phyloP scores from a whole-genome alignment of 1,284 basidiomycete species.

The Waitea zeae region DNA sequence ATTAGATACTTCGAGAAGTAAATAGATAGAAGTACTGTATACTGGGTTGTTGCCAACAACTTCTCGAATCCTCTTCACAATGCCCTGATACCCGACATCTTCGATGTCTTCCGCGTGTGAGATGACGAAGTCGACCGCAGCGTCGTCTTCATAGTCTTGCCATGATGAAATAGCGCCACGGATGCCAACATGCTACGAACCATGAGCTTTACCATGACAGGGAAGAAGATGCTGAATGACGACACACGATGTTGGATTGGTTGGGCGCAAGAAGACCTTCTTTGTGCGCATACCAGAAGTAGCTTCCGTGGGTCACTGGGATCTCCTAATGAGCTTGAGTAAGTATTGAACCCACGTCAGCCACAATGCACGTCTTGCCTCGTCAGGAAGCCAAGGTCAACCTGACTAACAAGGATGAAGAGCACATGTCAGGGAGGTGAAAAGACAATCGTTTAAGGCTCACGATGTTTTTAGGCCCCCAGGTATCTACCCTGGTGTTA shows the following conservation, averaged over 20 bases:
- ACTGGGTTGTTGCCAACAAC: slow-evolving; percentile 19
- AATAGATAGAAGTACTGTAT: slow-evolving; percentile 11
- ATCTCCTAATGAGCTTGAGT: slow-evolving; percentile 10
- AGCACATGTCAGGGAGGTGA: neutral
- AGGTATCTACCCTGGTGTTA: slow-evolving; percentile 13
- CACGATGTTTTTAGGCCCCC: slow-evolving; percentile 12
- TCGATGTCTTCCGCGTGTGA: slow-evolving; percentile 18
- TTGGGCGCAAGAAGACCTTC: slow-evolving; percentile 21
- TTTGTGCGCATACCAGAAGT: slow-evolving; percentile 21
- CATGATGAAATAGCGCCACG: slow-evolving; percentile 14
- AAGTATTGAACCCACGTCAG: neutral
- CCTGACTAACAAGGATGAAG: slow-evolving; percentile 8
- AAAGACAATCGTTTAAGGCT: slow-evolving; percentile 4
- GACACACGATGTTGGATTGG: slow-evolving; percentile 18
- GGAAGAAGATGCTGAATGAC: slow-evolving; percentile 4
- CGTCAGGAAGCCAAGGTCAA: slow-evolving; percentile 16
- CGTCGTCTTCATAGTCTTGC: slow-evolving; percentile 17
- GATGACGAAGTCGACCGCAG: slow-evolving; percentile 16
- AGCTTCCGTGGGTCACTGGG: slow-evolving; percentile 19
- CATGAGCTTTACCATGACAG: neutral
- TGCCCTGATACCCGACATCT: slow-evolving; percentile 16
- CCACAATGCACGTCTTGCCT: slow-evolving; percentile 6
- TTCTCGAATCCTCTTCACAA: slow-evolving; percentile 15
- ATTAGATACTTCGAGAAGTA: slow-evolving; percentile 4
- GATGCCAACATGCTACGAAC: slow-evolving; percentile 16